Evolutionary conservation across 352 stramenopile genomes (phyloP).

Genomic region (Globisporangium irregulare): DNA sequence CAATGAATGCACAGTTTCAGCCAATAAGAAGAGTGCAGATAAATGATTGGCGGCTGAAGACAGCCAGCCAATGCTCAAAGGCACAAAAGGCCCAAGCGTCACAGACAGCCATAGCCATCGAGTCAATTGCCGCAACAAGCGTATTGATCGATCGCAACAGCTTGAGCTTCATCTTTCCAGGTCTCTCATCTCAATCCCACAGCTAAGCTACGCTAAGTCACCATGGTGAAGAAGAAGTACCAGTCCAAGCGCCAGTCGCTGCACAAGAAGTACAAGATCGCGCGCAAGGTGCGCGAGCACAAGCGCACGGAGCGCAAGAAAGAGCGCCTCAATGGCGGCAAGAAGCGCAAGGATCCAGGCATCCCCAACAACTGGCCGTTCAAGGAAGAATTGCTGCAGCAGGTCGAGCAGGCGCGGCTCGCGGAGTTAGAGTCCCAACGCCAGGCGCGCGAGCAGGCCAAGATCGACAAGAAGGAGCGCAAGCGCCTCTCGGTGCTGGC

Average conservation of each 20-base stretch:
- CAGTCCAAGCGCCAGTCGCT: constrained; percentile 97
- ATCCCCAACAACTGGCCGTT: constrained; percentile 99
- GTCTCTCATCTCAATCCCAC: not conserved
- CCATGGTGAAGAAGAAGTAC: constrained; percentile 99
- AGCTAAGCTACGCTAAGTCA: not conserved
- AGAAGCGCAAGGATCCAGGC: constrained; percentile 96
- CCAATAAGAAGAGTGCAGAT: constrained; percentile 20
- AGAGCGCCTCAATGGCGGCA: constrained; percentile 81
- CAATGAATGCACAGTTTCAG: constrained; percentile 11
- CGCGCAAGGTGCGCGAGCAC: constrained; percentile 91
- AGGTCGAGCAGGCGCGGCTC: constrained; percentile 78
- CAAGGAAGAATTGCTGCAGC: constrained; percentile 93
- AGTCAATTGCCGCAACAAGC: constrained; percentile 3
- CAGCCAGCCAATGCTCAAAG: not conserved
- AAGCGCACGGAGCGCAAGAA: constrained; percentile 94
- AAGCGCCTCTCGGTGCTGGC: constrained; percentile 38
- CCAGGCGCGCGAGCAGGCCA: constrained; percentile 55
- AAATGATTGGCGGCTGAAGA: constrained; percentile 41
- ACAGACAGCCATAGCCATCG: constrained; percentile 1
- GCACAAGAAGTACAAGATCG: constrained; percentile 99
- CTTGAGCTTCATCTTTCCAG: not conserved
- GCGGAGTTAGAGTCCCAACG: constrained; percentile 65
- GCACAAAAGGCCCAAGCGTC: constrained; percentile 10
- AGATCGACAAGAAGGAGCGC: constrained; percentile 68
- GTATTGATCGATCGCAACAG: constrained; percentile 9